Conservation (phyloP, 495 filamentous ascomycete species). For the Annulohypoxylon moriforme region DNA sequence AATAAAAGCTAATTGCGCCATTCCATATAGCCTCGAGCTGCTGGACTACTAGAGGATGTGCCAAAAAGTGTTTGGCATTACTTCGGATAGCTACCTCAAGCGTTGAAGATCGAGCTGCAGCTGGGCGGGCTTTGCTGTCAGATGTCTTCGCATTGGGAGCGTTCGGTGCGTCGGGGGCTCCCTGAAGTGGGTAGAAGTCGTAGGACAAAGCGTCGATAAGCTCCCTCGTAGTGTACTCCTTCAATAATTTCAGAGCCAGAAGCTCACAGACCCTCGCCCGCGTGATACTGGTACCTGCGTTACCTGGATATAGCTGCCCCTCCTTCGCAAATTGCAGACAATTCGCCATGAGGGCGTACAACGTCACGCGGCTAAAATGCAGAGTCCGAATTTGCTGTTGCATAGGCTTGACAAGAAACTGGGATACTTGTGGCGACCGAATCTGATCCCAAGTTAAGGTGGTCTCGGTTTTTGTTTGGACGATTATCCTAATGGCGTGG, state of each 20-base stretch:
- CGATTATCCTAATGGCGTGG: constrained; percentile 84
- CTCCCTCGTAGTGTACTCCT: constrained; percentile 88
- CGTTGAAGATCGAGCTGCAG: constrained; percentile 81
- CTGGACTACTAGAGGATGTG: constrained; percentile 89
- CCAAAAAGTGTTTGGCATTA: constrained; percentile 86
- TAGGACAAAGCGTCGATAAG: constrained; percentile 92
- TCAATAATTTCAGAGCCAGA: constrained; percentile 88
- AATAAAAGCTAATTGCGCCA: constrained; percentile 91
- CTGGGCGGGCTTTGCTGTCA: constrained; percentile 53
- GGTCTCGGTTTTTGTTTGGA: constrained; percentile 86
- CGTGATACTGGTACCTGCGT: constrained; percentile 81
- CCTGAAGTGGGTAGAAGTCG: constrained; percentile 92
- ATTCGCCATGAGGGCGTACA: constrained; percentile 93
- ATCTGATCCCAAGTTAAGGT: constrained; percentile 96
- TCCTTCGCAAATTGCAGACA: constrained; percentile 94
- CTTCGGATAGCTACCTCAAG: constrained; percentile 92
- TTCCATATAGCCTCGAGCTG: constrained; percentile 97
- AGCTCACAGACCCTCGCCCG: constrained; percentile 89
- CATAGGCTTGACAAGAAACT: constrained; percentile 92
- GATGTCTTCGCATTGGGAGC: constrained; percentile 44
- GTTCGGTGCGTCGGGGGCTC: constrained; percentile 65
- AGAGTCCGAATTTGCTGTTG: constrained; percentile 82
- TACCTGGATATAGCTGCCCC: constrained; percentile 79
- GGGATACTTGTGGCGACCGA: constrained; percentile 91
- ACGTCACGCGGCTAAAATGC: constrained; percentile 84